A percentile compares a stretch with the other conserved stretches of the same genome.
phyloP scores from a whole-genome alignment of 768 basidiomycete species.

The Rhizopogon roseolus region DNA sequence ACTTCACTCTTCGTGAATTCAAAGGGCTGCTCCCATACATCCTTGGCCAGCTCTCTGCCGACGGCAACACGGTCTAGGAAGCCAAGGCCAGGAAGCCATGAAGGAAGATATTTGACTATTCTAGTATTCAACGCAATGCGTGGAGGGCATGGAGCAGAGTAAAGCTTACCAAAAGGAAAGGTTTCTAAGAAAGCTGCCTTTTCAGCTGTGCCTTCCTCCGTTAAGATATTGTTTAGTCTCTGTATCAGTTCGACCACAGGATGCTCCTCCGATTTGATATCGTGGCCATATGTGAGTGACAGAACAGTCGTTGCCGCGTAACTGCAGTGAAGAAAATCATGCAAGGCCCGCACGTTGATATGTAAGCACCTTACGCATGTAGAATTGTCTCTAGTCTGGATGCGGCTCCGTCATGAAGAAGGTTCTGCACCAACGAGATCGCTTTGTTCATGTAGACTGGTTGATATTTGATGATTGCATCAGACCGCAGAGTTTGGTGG shows the following conservation, averaged over 20 bases:
- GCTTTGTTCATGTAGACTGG: slow-evolving; percentile 2
- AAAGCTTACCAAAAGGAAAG: slow-evolving; percentile 17
- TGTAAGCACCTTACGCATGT: slow-evolving; percentile 1
- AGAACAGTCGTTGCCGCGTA: neutral
- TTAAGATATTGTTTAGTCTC: neutral
- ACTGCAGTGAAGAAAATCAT: neutral
- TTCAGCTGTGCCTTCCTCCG: neutral
- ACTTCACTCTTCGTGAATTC: neutral
- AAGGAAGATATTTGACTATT: too few relatives aligned
- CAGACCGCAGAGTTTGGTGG: slow-evolving; percentile 6
- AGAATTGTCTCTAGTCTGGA: neutral
- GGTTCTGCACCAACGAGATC: neutral
- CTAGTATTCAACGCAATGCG: too few relatives aligned
- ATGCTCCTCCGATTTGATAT: slow-evolving; percentile 2
- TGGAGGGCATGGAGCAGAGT: neutral
- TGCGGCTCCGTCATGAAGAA: neutral
- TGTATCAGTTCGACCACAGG: neutral
- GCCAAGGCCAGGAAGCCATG: too few relatives aligned
- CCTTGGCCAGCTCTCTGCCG: neutral
- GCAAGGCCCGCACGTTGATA: neutral
- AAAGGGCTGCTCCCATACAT: slow-evolving; percentile 8
- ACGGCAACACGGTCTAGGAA: neutral
- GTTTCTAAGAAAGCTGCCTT: neutral
- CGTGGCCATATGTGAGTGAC: slow-evolving; percentile 4
- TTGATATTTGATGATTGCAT: slow-evolving; percentile 4